Conservation (phyloP, 176 grass and related monocot genomes). For the Aegilops bicornis region DNA sequence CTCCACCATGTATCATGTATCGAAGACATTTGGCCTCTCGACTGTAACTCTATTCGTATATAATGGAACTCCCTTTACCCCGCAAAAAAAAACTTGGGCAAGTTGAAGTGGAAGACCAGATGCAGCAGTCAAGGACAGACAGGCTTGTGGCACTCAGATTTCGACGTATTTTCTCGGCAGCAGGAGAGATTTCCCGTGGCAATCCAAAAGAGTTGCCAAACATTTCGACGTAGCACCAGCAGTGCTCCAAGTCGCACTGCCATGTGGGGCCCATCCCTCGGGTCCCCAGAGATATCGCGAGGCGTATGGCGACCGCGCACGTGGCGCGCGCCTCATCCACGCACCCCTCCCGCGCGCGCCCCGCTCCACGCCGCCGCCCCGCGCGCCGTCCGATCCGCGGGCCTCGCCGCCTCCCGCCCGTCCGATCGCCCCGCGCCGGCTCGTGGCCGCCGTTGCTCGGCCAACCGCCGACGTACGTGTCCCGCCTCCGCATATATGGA, state of each 20-base stretch:
- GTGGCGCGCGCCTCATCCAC: constrained; percentile 74
- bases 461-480: constrained; percentile 33
- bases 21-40: too few relatives aligned
- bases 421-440: constrained; percentile 15
- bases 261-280: not conserved
- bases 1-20: too few relatives aligned
- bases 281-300: constrained; percentile 48
- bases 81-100: not conserved
- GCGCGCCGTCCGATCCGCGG: constrained; percentile 27
- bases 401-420: not conserved
- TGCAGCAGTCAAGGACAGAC: not conserved
- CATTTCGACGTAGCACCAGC: not conserved
- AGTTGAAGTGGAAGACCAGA: not conserved
- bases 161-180: not conserved
- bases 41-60: too few relatives aligned
- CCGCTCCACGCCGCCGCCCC: constrained; percentile 17
- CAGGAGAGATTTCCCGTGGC: not conserved
- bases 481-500: constrained; percentile 22
- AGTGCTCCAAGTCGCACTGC: not conserved
- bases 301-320: constrained; percentile 56
- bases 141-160: not conserved
- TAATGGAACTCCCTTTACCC: too few relatives aligned
- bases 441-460: constrained; percentile 25
- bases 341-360: constrained; percentile 32
- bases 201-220: not conserved